A percentile compares a stretch with the other conserved stretches of the same genome.
Evolutionary conservation across 345 rosid species (phyloP).

Genomic region (Toxicodendron radicans): DNA sequence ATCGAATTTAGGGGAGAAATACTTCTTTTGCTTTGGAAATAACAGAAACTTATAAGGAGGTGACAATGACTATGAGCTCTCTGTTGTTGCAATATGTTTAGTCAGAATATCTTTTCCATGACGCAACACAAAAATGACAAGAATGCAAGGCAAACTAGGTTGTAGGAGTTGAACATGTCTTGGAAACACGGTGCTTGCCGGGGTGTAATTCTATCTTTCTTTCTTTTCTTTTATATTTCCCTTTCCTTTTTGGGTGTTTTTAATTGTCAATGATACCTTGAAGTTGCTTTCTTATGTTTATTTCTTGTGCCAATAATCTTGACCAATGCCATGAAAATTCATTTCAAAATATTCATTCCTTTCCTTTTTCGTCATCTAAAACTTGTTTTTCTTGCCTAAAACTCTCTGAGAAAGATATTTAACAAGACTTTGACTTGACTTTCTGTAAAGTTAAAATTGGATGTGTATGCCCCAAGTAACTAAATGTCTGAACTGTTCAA

Average conservation of each 20-base stretch:
- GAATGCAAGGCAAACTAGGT: not conserved
- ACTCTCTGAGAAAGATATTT: constrained; percentile 3
- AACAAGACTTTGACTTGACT: constrained; percentile 6
- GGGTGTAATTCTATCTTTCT: not conserved
- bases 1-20: not conserved
- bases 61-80: not conserved
- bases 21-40: not conserved
- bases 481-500: not conserved
- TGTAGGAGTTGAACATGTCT: not conserved
- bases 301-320: not conserved
- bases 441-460: not conserved
- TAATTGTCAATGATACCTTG: not conserved
- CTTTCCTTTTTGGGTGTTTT: not conserved
- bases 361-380: not conserved
- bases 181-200: not conserved
- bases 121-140: not conserved
- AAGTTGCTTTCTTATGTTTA: not conserved
- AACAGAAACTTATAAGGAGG: not conserved
- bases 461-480: not conserved
- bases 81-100: not conserved
- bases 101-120: not conserved
- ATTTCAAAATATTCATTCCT: not conserved
- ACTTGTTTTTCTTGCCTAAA: not conserved
- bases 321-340: not conserved
- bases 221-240: no score